Evolutionary conservation across 2,329 filamentous ascomycete genomes (phyloP), one percentile per base, ranked within the genome.

Genomic region (Fusarium sp.): DNA sequence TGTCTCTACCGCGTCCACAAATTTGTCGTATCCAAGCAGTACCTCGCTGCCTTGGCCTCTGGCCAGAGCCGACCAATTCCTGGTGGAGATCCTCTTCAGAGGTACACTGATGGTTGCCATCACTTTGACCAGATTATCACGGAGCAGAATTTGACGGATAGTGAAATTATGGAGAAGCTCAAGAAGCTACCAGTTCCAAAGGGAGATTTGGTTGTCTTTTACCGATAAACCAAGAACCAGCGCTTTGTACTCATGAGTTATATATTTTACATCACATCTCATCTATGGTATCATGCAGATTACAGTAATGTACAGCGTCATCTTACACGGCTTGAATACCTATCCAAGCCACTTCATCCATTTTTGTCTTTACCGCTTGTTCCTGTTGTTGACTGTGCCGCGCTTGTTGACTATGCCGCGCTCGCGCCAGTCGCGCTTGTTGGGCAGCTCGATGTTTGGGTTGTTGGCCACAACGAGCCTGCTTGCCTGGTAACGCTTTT

Each of bases 1-100:
- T 93, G 97, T 75, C 84, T 99, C 27, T 98, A 98, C 82, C 91
- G 96, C 36, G 92, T 98, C 44, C 94, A 98, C 84, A 97, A 96
- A 81, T 97, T 97, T 80, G 93, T 94, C 31, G 90, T 97, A 1
- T 91, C 88, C 5, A 90, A 90, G 78, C 88, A 90, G 79, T 90
- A 91, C 75, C 82, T 92, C 24, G 85, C 87, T 9, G 84, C 84
- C 3, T 79, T 91, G 63, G 90, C 88, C 2, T 87, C 87, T 42
- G 89, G 89, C 2, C 84, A 88, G 77, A 85, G 85, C 42, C 79
- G 82, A 27, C 82, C 85, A 1, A 66, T 77, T 27, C 76, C 79
- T 3, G 83, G 81, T 11, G 84, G 83, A 4, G 87, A 89, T 68
- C 87, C 87, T 29, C 78, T 96, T 79, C 86, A 91, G 74, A 87